phyloP scores from a whole-genome alignment of 768 basidiomycete species.

The Galerina sulciceps region DNA sequence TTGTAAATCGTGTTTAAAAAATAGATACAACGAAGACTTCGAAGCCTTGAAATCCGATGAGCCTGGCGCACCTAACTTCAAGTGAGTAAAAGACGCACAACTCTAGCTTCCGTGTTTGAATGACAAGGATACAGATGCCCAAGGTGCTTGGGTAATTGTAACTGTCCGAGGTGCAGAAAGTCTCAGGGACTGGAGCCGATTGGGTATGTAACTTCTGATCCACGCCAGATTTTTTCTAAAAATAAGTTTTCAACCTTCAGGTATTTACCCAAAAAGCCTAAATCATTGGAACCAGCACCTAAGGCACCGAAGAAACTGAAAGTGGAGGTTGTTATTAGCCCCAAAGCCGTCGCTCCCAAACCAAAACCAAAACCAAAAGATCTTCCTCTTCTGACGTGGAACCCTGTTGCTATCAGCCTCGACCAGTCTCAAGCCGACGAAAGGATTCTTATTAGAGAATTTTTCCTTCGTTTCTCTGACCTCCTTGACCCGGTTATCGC shows the following conservation, averaged over 20 bases:
- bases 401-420: conserved; percentile 44
- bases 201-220: conserved; percentile 45
- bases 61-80: conserved; percentile 43
- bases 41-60: conserved; percentile 38
- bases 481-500: conserved; percentile 48
- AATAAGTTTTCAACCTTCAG: neutral
- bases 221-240: neutral
- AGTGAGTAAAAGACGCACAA: conserved; percentile 38
- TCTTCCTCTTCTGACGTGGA: conserved; percentile 60
- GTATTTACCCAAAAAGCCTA: conserved; percentile 9
- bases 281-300: conserved; percentile 1
- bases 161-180: conserved; percentile 69
- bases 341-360: conserved; percentile 5
- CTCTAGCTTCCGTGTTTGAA: neutral
- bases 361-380: conserved; percentile 13
- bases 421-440: conserved; percentile 53
- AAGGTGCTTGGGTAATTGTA: conserved; percentile 67
- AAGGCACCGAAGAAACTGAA: conserved; percentile 12
- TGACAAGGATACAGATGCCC: conserved; percentile 58
- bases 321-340: conserved; percentile 1
- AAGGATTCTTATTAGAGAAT: conserved; percentile 78
- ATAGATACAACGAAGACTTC: conserved; percentile 63
- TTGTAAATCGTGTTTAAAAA: conserved; percentile 69
- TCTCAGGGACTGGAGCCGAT: conserved; percentile 61
- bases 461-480: conserved; percentile 64